These are phyloP conservation scores for Cladosporium sp. DNA, from an alignment of 2,329 filamentous ascomycete genomes.

Conservation along the genomic window DNA sequence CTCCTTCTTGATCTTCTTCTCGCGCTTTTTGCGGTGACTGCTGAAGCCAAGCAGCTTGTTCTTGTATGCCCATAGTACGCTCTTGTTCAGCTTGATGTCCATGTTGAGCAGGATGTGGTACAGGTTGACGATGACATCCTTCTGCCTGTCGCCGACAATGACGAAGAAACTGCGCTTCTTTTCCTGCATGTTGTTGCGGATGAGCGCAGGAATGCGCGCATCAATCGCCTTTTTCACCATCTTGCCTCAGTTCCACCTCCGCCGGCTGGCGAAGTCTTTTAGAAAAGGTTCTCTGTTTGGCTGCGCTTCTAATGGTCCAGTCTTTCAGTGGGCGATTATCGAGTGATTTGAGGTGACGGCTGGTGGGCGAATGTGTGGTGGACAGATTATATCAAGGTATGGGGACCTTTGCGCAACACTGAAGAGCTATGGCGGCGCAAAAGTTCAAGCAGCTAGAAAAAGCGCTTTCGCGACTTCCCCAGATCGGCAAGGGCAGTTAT, in stretches of 20 bases:
- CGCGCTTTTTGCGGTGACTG: constrained; percentile 95
- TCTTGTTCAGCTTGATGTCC: constrained; percentile 93
- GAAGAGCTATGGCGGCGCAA: constrained; percentile 5
- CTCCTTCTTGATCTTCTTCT: constrained; percentile 97
- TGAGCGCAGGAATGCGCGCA: constrained; percentile 85
- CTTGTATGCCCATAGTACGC: constrained; percentile 97
- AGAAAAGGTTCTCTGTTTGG: neutral
- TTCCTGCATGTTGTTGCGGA: constrained; percentile 87
- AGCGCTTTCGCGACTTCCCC: neutral
- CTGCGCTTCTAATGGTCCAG: neutral
- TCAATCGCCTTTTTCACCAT: constrained; percentile 68
- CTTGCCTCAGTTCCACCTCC: constrained; percentile 23
- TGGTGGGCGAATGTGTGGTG: neutral
- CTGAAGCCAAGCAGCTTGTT: constrained; percentile 95
- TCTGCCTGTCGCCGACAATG: constrained; percentile 88
- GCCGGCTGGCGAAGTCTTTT: constrained; percentile 18
- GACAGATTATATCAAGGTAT: neutral
- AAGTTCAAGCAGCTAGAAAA: constrained; percentile 5
- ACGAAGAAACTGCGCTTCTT: constrained; percentile 99
- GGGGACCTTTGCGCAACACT: neutral
- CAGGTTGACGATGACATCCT: constrained; percentile 93
- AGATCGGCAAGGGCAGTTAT: constrained; percentile 16
- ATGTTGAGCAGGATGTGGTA: constrained; percentile 91
- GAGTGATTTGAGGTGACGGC: neutral
- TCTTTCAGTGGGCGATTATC: neutral